These are phyloP conservation scores for Kwoniella newhampshirensis DNA, from an alignment of 768 basidiomycete species.

Conservation along the genomic window DNA sequence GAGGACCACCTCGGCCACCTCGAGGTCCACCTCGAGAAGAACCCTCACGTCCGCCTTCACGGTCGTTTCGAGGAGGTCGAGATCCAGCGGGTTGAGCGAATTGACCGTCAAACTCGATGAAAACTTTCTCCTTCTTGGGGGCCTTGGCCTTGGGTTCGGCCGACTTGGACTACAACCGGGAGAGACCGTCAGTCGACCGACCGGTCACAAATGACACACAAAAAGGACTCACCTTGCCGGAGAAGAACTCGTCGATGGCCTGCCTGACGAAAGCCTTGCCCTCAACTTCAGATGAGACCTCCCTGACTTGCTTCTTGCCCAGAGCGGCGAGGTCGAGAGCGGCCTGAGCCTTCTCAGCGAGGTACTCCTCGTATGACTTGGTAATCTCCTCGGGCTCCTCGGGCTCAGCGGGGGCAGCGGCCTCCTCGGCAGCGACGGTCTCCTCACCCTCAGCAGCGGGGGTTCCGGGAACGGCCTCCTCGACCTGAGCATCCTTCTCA, in stretches of 20 bases:
- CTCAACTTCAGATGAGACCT: constrained; percentile 62
- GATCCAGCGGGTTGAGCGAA: constrained; percentile 70
- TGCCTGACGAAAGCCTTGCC: constrained; percentile 72
- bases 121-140: constrained; percentile 67
- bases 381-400: constrained; percentile 61
- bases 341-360: constrained; percentile 64
- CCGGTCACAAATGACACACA: not conserved
- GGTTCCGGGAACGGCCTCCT: constrained; percentile 71
- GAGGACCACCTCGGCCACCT: constrained; percentile 55
- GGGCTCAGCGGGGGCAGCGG: constrained; percentile 43
- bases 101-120: constrained; percentile 84
- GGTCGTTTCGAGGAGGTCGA: constrained; percentile 58
- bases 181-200: not conserved
- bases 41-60: constrained; percentile 58
- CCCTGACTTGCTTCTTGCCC: constrained; percentile 76
- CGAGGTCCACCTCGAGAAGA: constrained; percentile 32
- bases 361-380: constrained; percentile 88
- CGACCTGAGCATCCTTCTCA: constrained; percentile 68
- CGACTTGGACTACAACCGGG: constrained; percentile 48
- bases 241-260: constrained; percentile 71
- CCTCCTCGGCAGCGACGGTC: constrained; percentile 45
- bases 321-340: constrained; percentile 54
- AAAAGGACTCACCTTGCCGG: constrained; percentile 71
- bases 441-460: constrained; percentile 61
- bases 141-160: constrained; percentile 40